These are phyloP conservation scores for Malus sylvestris DNA, from an alignment of 306 rosid genomes.

Conservation along the genomic window DNA sequence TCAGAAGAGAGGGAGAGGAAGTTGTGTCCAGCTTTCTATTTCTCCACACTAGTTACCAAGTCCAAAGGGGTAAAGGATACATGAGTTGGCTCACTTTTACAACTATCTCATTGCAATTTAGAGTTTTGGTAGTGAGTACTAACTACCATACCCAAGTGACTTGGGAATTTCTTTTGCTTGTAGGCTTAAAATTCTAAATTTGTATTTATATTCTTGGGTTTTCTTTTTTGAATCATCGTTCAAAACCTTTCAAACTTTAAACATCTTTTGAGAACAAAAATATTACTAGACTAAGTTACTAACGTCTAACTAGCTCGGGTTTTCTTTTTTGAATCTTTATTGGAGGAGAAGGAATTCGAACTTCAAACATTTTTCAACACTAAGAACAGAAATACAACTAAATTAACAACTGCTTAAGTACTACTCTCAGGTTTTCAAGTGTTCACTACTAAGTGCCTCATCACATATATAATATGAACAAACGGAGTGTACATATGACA, in stretches of 20 bases:
- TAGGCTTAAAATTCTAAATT: neutral
- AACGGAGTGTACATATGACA: neutral
- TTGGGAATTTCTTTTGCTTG: neutral
- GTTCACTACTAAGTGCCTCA: neutral
- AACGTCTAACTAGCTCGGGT: neutral
- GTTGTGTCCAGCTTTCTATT: neutral
- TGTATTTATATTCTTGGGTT: neutral
- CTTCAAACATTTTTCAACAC: neutral
- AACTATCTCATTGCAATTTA: neutral
- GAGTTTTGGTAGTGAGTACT: neutral
- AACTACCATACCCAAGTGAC: neutral
- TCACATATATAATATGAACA: neutral
- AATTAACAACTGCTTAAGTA: neutral
- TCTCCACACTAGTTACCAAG: neutral
- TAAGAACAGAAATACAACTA: neutral
- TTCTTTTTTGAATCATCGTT: too few species aligned
- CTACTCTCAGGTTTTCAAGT: neutral
- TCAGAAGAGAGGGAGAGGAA: conserved; percentile 5
- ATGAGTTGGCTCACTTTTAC: neutral
- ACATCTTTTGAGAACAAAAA: neutral
- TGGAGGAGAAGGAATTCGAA: too few species aligned
- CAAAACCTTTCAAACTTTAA: too few species aligned
- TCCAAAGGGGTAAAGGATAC: neutral
- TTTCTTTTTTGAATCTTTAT: neutral
- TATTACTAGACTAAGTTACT: neutral